Evolutionary conservation across 805 yeast species (phyloP), one percentile per base, ranked within the genome.

Genomic region (Priceomyces haplophilus): DNA sequence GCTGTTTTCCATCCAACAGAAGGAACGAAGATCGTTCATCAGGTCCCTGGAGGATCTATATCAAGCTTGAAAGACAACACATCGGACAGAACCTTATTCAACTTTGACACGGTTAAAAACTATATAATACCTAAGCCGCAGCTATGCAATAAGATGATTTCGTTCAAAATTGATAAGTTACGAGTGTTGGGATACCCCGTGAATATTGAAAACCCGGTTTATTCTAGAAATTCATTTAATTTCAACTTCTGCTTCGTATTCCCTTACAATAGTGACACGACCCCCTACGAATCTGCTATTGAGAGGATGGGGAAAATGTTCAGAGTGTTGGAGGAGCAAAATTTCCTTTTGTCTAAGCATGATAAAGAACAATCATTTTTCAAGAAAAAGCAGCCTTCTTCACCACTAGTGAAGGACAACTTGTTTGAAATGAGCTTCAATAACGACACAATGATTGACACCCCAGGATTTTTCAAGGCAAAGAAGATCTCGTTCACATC

Each of bases 221-320:
- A 93, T 61, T 86, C 91, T 1, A 78, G 99, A 54, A 95, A 93
- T 64, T 84, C 91, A 15, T 93, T 91, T 71, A 87, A 82, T 52
- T 93, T 93, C 75, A 91, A 93, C 58, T 83, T 93, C 55, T 89
- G 95, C 39, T 89, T 91, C 66, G 95, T 95, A 0, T 90, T 95
- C 62, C 84, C 83, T 7, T 85, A 85, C 55, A 82, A 82, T 41
- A 79, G 86, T 42, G 95, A 88, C 51, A 79, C 91, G 0, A 78
- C 87, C 1, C 89, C 95, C 0, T 93, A 87, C 61, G 96, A 91
- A 54, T 80, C 88, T 10, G 86, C 91, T 3, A 83, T 93, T 25
- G 76, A 81, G 40, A 75, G 97, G 39, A 72, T 93, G 43, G 97
- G 96, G 1, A 80, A 79, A 46, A 86, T 90, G 95, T 87, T 93